Base-by-base conservation (phyloP, 2,329 filamentous ascomycete species). In the Sphaceloma murrayae region DNA sequence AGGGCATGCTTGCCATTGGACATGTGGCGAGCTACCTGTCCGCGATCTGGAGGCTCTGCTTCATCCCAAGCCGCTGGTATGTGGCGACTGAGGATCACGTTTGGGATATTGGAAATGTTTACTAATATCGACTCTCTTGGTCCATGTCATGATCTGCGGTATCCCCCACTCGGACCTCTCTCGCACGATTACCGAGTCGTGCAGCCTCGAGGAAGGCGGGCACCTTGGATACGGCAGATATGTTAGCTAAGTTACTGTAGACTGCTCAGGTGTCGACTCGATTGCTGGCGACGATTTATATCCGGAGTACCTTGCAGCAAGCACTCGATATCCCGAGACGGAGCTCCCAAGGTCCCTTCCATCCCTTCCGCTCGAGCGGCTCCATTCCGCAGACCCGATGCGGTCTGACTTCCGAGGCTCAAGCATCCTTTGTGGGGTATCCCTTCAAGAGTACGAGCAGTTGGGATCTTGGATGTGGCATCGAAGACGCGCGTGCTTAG, bases 171-270 rank as follows among this genome's bases (percentile, higher is more conserved):
- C 36, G 36, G 24, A 16, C 27, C 22, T 40, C 4, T 19, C 18
- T 40, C 36, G 27, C 36, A 40, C 36, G 36, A 40, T 40, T 9
- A 40, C 36, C 36, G 36, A 40, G 24, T 27, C 24, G 6, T 27
- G 24, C 24, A 27, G 24, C 6, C 24, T 11, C 24, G 24, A 27
- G n/a, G n/a, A n/a, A n/a, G n/a, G n/a, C n/a, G n/a, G n/a, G n/a
- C n/a, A n/a, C n/a, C n/a, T n/a, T n/a, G n/a, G n/a, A n/a, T n/a
- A n/a, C n/a, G n/a, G n/a, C n/a, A n/a, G n/a, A n/a, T n/a, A n/a
- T n/a, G n/a, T n/a, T n/a, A n/a, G n/a, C n/a, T n/a, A n/a, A n/a
- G n/a, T n/a, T n/a, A n/a, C n/a, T n/a, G n/a, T n/a, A n/a, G n/a
- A n/a, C n/a, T n/a, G n/a, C n/a, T n/a, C n/a, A n/a, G n/a, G n/a